Percentiles rank a stretch among this genome's conserved stretches.
phyloP scores from a whole-genome alignment of 1,284 basidiomycete species.

The Boletus semigastroideus region DNA sequence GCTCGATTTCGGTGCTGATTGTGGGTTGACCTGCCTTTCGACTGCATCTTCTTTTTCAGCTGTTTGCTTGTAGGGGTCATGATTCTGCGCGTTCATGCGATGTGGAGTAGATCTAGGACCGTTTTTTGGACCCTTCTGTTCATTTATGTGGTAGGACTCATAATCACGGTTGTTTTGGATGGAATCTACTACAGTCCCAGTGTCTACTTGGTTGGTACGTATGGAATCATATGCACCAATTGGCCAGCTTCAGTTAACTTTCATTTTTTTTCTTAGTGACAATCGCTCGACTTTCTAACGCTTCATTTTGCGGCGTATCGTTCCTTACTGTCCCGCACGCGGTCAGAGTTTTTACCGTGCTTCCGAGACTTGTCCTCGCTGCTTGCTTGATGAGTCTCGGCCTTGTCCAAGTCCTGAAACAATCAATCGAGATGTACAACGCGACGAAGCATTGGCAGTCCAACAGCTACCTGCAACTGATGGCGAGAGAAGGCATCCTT shows the following conservation, averaged over 20 bases:
- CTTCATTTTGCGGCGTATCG: neutral
- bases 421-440: neutral
- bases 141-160: neutral
- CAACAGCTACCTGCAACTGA: neutral
- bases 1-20: slow-evolving; percentile 5
- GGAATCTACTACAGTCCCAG: neutral
- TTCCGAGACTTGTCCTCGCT: slow-evolving; percentile 1
- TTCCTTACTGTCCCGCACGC: neutral
- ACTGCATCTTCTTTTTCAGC: no score
- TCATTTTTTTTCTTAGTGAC: neutral
- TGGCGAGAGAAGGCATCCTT: neutral
- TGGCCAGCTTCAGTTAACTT: neutral
- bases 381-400: neutral
- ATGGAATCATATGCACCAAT: neutral
- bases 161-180: neutral
- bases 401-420: neutral
- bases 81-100: slow-evolving; percentile 18
- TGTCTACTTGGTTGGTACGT: slow-evolving; percentile 1
- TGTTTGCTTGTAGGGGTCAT: slow-evolving; percentile 12
- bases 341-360: neutral
- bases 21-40: slow-evolving; percentile 1
- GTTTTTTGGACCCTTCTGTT: slow-evolving; percentile 5
- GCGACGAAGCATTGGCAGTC: neutral
- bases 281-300: neutral
- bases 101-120: slow-evolving; percentile 12